A percentile compares a stretch with the other conserved stretches of the same genome.
Evolutionary conservation across 345 rosid genomes (phyloP).

Genomic region (Eucalyptus microcorys): DNA sequence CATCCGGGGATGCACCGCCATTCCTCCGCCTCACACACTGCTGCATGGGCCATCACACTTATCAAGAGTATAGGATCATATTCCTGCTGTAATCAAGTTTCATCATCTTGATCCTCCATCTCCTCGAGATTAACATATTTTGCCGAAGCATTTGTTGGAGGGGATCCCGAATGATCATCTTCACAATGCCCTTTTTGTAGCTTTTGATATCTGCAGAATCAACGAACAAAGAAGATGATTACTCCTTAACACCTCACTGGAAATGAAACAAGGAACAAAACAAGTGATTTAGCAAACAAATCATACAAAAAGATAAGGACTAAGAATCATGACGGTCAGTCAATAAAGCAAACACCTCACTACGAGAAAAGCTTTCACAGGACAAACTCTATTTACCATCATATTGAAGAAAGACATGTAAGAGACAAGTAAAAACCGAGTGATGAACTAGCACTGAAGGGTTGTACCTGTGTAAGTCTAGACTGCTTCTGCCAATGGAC

Average conservation of each 20-base stretch:
- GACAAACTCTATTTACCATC: not conserved
- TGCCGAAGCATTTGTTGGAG: slow-evolving; percentile 17
- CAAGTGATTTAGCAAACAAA: not conserved
- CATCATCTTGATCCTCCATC: slow-evolving; percentile 58
- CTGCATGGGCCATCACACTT: no score
- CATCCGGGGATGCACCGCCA: no score
- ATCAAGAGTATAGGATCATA: no score
- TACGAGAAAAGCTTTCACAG: not conserved
- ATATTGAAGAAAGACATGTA: not conserved
- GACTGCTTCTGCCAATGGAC: not conserved
- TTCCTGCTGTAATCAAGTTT: slow-evolving; percentile 8
- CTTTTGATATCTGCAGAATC: slow-evolving; percentile 50
- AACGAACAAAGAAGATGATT: not conserved
- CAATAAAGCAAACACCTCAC: not conserved
- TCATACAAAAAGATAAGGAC: not conserved
- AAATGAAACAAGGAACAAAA: not conserved
- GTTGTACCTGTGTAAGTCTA: not conserved
- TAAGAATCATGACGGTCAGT: not conserved
- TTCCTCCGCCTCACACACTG: no score
- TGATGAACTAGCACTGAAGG: not conserved
- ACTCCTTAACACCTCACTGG: no score
- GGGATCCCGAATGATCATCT: slow-evolving; percentile 7
- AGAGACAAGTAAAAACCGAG: not conserved
- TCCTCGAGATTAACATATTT: slow-evolving; percentile 91
- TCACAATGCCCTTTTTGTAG: slow-evolving; percentile 39